Percentiles rank a stretch among this genome's conserved stretches.
These are phyloP conservation scores for Zangia roseola DNA, from an alignment of 768 basidiomycete genomes.

Conservation along the genomic window DNA sequence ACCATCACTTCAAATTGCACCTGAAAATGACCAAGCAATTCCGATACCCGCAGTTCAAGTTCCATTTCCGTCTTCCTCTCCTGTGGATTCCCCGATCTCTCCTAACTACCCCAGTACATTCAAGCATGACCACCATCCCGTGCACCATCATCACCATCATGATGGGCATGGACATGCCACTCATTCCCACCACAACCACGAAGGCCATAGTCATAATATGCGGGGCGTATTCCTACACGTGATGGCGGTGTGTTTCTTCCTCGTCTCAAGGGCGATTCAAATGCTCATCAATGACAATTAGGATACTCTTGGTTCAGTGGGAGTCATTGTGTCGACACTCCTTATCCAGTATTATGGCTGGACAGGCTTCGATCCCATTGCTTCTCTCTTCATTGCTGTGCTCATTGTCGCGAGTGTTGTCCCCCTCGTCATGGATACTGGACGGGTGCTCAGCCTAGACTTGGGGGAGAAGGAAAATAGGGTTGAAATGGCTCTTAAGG, in stretches of 20 bases:
- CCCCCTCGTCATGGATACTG: conserved; percentile 93
- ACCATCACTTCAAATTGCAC: conserved; percentile 39
- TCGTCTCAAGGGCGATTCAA: neutral
- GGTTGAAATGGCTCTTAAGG: conserved; percentile 58
- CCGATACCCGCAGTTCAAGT: conserved; percentile 18
- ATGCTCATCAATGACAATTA: conserved; percentile 30
- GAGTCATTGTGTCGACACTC: conserved; percentile 95
- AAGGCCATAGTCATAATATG: conserved; percentile 98
- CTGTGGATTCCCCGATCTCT: conserved; percentile 54
- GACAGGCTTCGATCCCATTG: conserved; percentile 99
- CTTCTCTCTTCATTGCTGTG: conserved; percentile 92
- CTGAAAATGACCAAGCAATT: conserved; percentile 21
- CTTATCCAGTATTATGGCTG: conserved; percentile 96
- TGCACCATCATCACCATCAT: conserved; percentile 21
- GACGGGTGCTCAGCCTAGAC: conserved; percentile 83
- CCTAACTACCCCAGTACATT: conserved; percentile 57
- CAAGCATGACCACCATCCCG: conserved; percentile 46
- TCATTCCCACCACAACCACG: conserved; percentile 58
- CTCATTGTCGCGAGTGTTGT: conserved; percentile 95
- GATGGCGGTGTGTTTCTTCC: conserved; percentile 66
- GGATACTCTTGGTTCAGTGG: conserved; percentile 96
- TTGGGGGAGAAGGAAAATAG: conserved; percentile 58
- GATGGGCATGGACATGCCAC: conserved; percentile 41
- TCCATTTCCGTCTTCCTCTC: conserved; percentile 29
- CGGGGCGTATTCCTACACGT: conserved; percentile 98